These are phyloP conservation scores for Tilletia walkeri DNA, from an alignment of 1,284 basidiomycete genomes.

Conservation along the genomic window DNA sequence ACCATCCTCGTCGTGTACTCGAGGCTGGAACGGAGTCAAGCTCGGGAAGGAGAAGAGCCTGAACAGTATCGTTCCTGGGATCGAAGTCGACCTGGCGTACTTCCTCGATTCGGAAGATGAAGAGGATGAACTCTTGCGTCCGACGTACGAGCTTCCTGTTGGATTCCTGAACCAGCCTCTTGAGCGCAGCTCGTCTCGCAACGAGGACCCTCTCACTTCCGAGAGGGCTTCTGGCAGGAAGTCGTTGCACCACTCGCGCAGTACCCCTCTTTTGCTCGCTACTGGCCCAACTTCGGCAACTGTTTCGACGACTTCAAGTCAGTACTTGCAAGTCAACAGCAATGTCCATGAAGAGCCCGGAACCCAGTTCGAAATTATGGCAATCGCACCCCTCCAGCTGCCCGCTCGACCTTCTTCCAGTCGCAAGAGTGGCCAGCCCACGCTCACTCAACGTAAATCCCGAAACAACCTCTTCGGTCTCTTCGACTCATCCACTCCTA, in stretches of 20 bases:
- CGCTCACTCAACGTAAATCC: background rate
- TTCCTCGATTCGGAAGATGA: conserved; percentile 16
- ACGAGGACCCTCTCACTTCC: background rate
- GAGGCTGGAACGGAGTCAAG: conserved; percentile 5
- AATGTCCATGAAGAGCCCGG: background rate
- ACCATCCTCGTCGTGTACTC: background rate
- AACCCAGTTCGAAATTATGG: conserved; percentile 7
- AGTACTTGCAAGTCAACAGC: too few species aligned
- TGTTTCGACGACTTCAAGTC: background rate
- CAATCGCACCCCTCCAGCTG: background rate
- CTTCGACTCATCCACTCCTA: background rate
- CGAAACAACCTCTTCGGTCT: background rate
- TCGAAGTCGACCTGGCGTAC: conserved; percentile 5
- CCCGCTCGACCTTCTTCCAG: background rate
- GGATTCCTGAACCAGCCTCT: conserved; percentile 12
- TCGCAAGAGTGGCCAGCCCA: background rate
- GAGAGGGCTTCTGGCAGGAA: background rate
- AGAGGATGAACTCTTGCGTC: conserved; percentile 12
- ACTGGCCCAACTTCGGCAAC: background rate
- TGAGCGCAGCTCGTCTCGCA: background rate
- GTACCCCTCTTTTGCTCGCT: background rate
- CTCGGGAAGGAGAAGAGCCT: background rate
- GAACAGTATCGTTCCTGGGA: background rate
- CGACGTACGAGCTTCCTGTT: conserved; percentile 14
- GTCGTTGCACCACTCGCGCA: background rate